These are phyloP conservation scores for Cinnamomum chago DNA, from an alignment of 164 flowering plant species.

Conservation along the genomic window DNA sequence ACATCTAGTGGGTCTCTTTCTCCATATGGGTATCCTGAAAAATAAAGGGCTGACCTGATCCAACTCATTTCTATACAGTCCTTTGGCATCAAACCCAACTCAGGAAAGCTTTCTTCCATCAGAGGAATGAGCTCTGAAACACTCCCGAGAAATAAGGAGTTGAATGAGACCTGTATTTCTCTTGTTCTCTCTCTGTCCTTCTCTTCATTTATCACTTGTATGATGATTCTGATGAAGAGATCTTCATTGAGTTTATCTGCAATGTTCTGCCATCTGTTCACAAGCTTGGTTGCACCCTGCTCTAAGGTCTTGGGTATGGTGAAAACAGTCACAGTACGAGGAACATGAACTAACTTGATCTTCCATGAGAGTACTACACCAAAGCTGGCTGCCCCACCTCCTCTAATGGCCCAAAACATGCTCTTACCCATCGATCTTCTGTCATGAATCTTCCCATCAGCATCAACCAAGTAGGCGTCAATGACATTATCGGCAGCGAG, in stretches of 20 bases:
- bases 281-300: slow-evolving; percentile 21
- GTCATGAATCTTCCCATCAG: slow-evolving; percentile 19
- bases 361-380: slow-evolving; percentile 12
- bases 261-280: slow-evolving; percentile 32
- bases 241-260: slow-evolving; percentile 20
- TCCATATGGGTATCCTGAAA: slow-evolving; percentile 16
- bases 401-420: slow-evolving; percentile 15
- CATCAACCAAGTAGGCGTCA: slow-evolving; percentile 25
- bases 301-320: slow-evolving; percentile 14
- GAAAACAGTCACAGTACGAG: slow-evolving; percentile 16
- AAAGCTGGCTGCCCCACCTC: slow-evolving; percentile 13
- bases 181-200: background rate
- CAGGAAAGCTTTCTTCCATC: slow-evolving; percentile 33
- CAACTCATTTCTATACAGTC: slow-evolving; percentile 38
- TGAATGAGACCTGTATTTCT: slow-evolving; percentile 7
- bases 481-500: slow-evolving; percentile 14
- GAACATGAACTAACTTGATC: slow-evolving; percentile 10
- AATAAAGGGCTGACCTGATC: slow-evolving; percentile 28
- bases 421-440: slow-evolving; percentile 14
- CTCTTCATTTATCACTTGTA: background rate
- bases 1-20: slow-evolving; percentile 9
- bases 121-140: slow-evolving; percentile 14
- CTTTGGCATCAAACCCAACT: slow-evolving; percentile 20
- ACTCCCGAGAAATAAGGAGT: slow-evolving; percentile 28
- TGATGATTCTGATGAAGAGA: slow-evolving; percentile 15